These are phyloP conservation scores for Dicorynia guianensis DNA, from an alignment of 306 rosid genomes.

Conservation along the genomic window DNA sequence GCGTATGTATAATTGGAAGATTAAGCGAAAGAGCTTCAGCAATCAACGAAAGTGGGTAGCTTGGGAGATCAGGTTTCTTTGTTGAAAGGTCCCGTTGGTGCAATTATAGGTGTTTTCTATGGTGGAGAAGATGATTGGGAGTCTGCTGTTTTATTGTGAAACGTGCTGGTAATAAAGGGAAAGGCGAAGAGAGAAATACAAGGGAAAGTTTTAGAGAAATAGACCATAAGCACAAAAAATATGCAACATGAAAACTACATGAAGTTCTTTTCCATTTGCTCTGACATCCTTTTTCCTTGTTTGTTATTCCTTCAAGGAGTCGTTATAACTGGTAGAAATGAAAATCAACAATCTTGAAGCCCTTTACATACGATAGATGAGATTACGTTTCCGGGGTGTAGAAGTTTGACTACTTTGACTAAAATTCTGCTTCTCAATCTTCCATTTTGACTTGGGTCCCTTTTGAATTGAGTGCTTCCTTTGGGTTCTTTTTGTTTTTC, in stretches of 20 bases:
- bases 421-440: slow-evolving; percentile 61
- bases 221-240: background rate
- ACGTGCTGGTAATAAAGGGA: slow-evolving; percentile 33
- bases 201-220: slow-evolving; percentile 9
- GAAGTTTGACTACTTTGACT: slow-evolving; percentile 65
- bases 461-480: slow-evolving; percentile 44
- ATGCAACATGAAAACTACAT: slow-evolving; percentile 4
- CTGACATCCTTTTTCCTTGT: background rate
- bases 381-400: slow-evolving; percentile 53
- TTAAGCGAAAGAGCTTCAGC: slow-evolving; percentile 15
- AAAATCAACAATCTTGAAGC: slow-evolving; percentile 29
- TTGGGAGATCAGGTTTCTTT: slow-evolving; percentile 47
- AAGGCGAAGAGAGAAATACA: slow-evolving; percentile 12
- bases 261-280: background rate
- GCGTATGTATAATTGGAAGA: slow-evolving; percentile 45
- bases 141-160: slow-evolving; percentile 57
- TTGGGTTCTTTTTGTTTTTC: slow-evolving; percentile 35
- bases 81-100: slow-evolving; percentile 60
- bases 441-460: slow-evolving; percentile 60
- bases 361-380: slow-evolving; percentile 35
- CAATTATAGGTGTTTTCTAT: slow-evolving; percentile 70
- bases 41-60: slow-evolving; percentile 31
- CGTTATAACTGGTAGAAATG: background rate
- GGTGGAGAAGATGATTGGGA: slow-evolving; percentile 73
- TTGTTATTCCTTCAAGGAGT: slow-evolving; percentile 24